Evolutionary conservation across 2,329 filamentous ascomycete genomes (phyloP), one percentile per base, ranked within the genome.

Genomic region (Geoglossum cookeanum): DNA sequence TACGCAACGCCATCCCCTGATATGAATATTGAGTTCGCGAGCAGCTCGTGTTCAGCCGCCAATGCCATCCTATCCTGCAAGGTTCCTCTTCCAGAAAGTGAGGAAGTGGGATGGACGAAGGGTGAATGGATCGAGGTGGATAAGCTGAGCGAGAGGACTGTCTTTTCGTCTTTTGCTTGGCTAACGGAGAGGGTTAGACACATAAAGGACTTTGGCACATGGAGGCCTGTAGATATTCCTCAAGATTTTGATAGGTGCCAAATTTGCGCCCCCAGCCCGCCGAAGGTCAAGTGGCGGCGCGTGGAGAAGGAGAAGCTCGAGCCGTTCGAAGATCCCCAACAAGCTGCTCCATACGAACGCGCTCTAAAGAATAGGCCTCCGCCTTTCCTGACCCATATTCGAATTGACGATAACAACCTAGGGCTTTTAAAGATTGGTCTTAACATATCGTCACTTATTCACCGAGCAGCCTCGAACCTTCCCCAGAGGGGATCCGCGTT

Each of bases 331-430:
- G 71, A 80, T 60, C 71, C 73, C 0, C 63, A 71, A 57, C 69
- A 73, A 59, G 77, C 78, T 33, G 73, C 72, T 1, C 58, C 64
- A 0, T 79, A 74, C 59, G 79, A 81, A 62, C 68, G 70, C 42
- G 67, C 68, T 1, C 63, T 78, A 9, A 80, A 81, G 61, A 64
- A 64, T 17, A 68, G 73, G 11, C 73, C 76, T 1, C 55, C 67
- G 0, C 64, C 72, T 1, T 73, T 76, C 49, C 60, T 70, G 17
- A 67, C 70, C 0, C 71, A 72, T 35, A 62, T 69, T 30, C 60
- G 62, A 37, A 61, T 70, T 53, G 63, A 67, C 39, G 60, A 64
- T 2, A 54, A 64, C 1, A 64, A 63, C 13, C 62, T 65, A 13
- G 64, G 70, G 1, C 63, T 70, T 4, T 61, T 79, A 22, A 66